phyloP scores from a whole-genome alignment of 176 grass and related monocot species.

The Oryza glumipatula region DNA sequence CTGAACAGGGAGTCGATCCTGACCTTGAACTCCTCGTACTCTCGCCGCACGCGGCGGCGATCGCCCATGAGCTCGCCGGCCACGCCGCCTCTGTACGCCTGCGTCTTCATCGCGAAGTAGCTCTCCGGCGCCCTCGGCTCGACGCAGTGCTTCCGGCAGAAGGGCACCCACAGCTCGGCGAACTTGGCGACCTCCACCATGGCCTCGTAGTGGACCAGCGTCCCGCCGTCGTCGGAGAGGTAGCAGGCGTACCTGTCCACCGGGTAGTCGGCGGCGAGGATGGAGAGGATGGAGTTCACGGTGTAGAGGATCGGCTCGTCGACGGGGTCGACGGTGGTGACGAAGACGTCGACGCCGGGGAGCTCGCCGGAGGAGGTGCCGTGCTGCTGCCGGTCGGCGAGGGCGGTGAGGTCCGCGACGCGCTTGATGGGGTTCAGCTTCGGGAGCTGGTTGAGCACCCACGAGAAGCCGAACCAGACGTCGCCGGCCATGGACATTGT shows the following conservation, averaged over 20 bases:
- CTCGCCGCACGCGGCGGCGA: constrained; percentile 40
- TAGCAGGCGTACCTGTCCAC: constrained; percentile 50
- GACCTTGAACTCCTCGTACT: constrained; percentile 58
- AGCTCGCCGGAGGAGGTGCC: constrained; percentile 14
- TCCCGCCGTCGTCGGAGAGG: constrained; percentile 53
- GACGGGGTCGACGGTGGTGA: constrained; percentile 54
- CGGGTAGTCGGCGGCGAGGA: constrained; percentile 59
- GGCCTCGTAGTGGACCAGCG: constrained; percentile 44
- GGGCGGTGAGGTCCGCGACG: constrained; percentile 40
- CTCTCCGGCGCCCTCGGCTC: constrained; percentile 51
- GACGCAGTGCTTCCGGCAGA: constrained; percentile 48
- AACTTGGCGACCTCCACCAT: constrained; percentile 47
- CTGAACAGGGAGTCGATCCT: constrained; percentile 38
- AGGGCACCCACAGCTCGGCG: constrained; percentile 39
- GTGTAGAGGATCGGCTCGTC: constrained; percentile 55
- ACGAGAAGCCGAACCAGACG: constrained; percentile 53
- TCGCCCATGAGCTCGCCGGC: constrained; percentile 35
- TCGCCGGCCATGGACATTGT: constrained; percentile 41
- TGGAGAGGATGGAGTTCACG: constrained; percentile 56
- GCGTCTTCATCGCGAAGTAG: constrained; percentile 38
- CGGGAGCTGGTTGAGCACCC: constrained; percentile 52
- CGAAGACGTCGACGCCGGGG: constrained; percentile 48
- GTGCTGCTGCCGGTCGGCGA: constrained; percentile 7
- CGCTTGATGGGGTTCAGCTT: constrained; percentile 55
- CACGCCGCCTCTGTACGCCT: background rate